Evolutionary conservation across 2,329 filamentous ascomycete species (phyloP), one percentile per base, ranked within the genome.

Genomic region (Ramichloridium luteum): DNA sequence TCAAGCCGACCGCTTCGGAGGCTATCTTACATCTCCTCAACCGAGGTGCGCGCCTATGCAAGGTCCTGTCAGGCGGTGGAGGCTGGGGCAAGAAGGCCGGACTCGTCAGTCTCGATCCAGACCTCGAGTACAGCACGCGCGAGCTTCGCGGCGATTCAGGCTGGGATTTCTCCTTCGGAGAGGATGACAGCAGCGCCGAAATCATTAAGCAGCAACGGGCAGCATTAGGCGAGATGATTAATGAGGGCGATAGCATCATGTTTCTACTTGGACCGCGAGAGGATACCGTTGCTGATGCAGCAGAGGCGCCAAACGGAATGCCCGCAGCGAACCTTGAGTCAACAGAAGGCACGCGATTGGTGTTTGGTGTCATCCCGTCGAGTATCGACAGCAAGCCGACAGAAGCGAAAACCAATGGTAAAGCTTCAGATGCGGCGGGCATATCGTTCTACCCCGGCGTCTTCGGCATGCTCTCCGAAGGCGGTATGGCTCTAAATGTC

Each of bases 61-160:
- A 57, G 32, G 56, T 62, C 67, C 71, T 86, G 40, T 85, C 80
- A 47, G 83, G 83, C 4, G 83, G 83, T 27, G 83, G 83, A 25
- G 83, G 83, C 13, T 92, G 83, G 83, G 83, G 83, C 11, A 64
- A 70, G 34, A 90, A 88, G 53, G 74, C 79, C 46, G 83, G 83
- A 1, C 60, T 92, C 1, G 60, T 92, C 3, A 83, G 82, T 4
- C 64, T 92, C 3, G 82, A 90, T 48, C 80, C 83, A 3, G 69
- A 82, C 41, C 67, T 62, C 11, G 62, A 54, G 13, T 70, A 71
- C 44, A 59, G 57, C n/a, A 45, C 60, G 12, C 50, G 62, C 5
- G 64, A 67, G 23, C 59, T 72, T 18, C 64, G 70, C 13, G 60
- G 65, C 31, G 61, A 77, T 42, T 58, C 68, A 20, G 73, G 75